These are phyloP conservation scores for Herpetomonas tarakana DNA, from an alignment of 208 protist species.

Conservation along the genomic window DNA sequence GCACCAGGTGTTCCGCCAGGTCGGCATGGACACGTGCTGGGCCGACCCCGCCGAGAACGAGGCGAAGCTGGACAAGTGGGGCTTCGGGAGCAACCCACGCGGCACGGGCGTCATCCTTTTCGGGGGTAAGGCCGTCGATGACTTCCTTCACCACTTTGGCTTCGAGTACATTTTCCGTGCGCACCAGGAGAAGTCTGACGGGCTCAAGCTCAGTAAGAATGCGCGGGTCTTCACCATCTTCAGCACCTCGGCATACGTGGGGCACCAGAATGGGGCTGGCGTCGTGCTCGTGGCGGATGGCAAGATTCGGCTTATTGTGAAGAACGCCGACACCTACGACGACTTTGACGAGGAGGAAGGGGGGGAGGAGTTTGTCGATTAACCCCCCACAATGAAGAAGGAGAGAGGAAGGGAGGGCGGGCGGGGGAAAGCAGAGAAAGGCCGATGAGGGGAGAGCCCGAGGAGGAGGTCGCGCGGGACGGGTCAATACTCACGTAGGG, in stretches of 20 bases:
- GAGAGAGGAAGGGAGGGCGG: background rate
- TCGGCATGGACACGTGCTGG: slow-evolving; percentile 90
- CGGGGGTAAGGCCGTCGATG: slow-evolving; percentile 77
- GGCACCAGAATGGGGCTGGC: slow-evolving; percentile 89
- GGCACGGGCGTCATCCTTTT: slow-evolving; percentile 88
- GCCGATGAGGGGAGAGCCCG: too few species aligned
- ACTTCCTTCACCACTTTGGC: slow-evolving; percentile 82
- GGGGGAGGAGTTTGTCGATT: slow-evolving; percentile 15
- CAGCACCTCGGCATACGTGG: slow-evolving; percentile 91
- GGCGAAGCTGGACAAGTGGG: slow-evolving; percentile 65
- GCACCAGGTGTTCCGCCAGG: slow-evolving; percentile 62
- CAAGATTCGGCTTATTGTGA: slow-evolving; percentile 90
- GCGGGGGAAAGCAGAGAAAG: too few species aligned
- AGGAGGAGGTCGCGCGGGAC: too few species aligned
- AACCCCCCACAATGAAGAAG: slow-evolving; percentile 6
- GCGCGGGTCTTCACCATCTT: slow-evolving; percentile 93
- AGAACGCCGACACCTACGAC: slow-evolving; percentile 71
- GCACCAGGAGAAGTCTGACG: slow-evolving; percentile 92
- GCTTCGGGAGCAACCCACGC: slow-evolving; percentile 86
- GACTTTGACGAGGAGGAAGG: slow-evolving; percentile 54
- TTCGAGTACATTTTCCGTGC: slow-evolving; percentile 93
- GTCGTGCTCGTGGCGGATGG: slow-evolving; percentile 87
- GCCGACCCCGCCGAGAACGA: slow-evolving; percentile 89
- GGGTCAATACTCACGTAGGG: too few species aligned
- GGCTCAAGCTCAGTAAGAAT: slow-evolving; percentile 89